Base-by-base conservation (phyloP, 768 basidiomycete species). In the Lenzites betulinus region DNA sequence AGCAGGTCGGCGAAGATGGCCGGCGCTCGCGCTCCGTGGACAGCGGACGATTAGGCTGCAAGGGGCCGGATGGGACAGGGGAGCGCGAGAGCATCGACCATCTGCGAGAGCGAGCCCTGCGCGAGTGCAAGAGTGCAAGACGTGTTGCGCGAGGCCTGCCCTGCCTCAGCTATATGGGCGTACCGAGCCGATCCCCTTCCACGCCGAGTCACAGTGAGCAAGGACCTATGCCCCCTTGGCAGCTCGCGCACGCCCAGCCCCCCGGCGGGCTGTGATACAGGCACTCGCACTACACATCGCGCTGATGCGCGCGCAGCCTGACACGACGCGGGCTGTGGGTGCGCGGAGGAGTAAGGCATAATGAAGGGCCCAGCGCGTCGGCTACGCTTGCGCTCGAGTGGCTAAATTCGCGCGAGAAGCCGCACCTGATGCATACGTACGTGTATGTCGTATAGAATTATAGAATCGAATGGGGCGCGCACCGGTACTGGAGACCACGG, bases 231-330 rank as follows among this genome's bases (percentile, higher is more conserved):
- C 51, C 44, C 22, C 36, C n/a, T 22, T 26, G n/a, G 38, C 47
- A 20, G 22, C 13, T 25, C n/a, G 8, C 28, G 39, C 39, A 18
- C 47, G 41, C 47, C 7, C 25, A 13, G 18, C n/a, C 35, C 25
- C 20, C 13, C 54, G 46, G 48, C 26, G 30, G 56, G 56, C 56
- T 41, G 56, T 58, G 56, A 33, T 42, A 56, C 33, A 57, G 39
- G 55, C 36, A 26, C 18, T 39, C 12, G 4, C 6, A 5, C 30
- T 4, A 5, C 30, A 33, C 4, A 11, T 33, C 11, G 30, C 30
- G 11, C 7, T 39, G 16, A 7, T 36, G 51, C 47, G 47, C 28
- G 15, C 26, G 47, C 47, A 41, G 20, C 35, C 36, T 22, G 33
- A 33, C 35, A 8, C 35, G 18, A 4, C 51, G 33, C 36, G n/a